phyloP scores from a whole-genome alignment of 495 filamentous ascomycete species.

The Acidomyces sp. region DNA sequence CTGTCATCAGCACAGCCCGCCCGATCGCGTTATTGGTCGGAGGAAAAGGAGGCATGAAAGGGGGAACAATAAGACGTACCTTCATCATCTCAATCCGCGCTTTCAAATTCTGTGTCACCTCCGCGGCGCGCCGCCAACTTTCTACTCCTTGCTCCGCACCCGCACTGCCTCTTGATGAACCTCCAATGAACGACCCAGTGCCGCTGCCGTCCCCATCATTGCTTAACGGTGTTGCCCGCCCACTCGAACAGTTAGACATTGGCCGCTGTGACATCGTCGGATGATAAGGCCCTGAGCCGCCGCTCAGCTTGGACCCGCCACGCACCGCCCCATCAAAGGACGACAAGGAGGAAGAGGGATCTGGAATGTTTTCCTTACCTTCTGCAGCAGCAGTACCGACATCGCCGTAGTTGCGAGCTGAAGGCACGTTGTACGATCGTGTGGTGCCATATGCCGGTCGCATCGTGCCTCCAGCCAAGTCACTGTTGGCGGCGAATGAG shows the following conservation, averaged over 20 bases:
- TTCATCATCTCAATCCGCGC: conserved; percentile 87
- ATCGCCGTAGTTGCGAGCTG: conserved; percentile 6
- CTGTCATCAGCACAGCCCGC: too few species aligned
- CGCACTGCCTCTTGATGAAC: conserved; percentile 41
- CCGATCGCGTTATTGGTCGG: too few species aligned
- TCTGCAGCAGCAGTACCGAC: conserved; percentile 13
- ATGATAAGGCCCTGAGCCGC: conserved; percentile 25
- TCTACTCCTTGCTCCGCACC: conserved; percentile 46
- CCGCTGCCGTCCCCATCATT: conserved; percentile 9
- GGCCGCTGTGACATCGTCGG: conserved; percentile 24
- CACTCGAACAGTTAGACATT: conserved; percentile 22
- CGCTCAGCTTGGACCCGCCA: conserved; percentile 36
- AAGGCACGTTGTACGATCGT: conserved; percentile 3
- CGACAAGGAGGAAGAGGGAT: too few species aligned
- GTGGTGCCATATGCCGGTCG: conserved; percentile 2
- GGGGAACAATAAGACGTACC: conserved; percentile 43
- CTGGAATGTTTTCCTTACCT: conserved; percentile 38
- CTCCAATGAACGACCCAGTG: too few species aligned
- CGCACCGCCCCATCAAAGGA: conserved; percentile 17
- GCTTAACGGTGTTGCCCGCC: conserved; percentile 23
- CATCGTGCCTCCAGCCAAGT: not conserved
- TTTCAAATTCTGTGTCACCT: conserved; percentile 95
- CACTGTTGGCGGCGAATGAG: not conserved
- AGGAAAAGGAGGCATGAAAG: too few species aligned
- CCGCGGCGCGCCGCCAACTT: conserved; percentile 96